phyloP scores from a whole-genome alignment of 345 rosid species.

The Punica granatum region DNA sequence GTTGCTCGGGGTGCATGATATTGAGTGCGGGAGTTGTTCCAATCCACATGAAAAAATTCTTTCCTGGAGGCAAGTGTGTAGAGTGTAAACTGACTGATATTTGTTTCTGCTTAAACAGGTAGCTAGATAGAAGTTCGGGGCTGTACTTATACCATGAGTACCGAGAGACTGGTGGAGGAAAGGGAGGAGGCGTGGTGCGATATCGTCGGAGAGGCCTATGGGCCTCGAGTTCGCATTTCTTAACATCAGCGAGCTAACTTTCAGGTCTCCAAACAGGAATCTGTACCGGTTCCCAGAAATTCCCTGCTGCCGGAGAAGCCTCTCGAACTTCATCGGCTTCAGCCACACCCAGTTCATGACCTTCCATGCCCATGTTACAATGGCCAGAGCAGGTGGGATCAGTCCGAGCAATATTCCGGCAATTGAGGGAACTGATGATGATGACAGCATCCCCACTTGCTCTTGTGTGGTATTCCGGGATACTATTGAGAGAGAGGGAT shows the following conservation, averaged over 20 bases:
- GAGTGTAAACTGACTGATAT: no score
- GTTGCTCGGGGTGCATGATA: slow-evolving; percentile 11
- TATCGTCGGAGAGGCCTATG: slow-evolving; percentile 11
- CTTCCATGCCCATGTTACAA: no score
- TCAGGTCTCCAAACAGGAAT: slow-evolving; percentile 11
- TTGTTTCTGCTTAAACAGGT: no score
- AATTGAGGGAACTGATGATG: no score
- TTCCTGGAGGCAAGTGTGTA: no score
- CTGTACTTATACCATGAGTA: neutral
- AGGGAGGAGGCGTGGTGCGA: slow-evolving; percentile 6
- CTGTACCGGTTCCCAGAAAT: slow-evolving; percentile 10
- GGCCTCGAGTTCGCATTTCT: slow-evolving; percentile 10
- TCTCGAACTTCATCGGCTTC: slow-evolving; percentile 13
- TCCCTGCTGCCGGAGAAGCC: slow-evolving; percentile 10
- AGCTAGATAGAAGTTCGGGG: no score
- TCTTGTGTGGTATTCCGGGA: no score
- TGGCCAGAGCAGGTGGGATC: neutral
- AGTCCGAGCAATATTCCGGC: no score
- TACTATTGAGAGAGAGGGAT: no score
- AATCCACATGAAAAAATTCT: slow-evolving; percentile 14
- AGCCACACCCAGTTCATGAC: slow-evolving; percentile 18
- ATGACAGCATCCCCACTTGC: no score
- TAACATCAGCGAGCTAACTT: neutral
- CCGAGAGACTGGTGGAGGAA: neutral
- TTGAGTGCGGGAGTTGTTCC: slow-evolving; percentile 15